Percentiles rank a stretch among this genome's conserved stretches.
Conservation (phyloP, 202 grass and related monocot genomes). For the Schoenoplectus tabernaemontani region DNA sequence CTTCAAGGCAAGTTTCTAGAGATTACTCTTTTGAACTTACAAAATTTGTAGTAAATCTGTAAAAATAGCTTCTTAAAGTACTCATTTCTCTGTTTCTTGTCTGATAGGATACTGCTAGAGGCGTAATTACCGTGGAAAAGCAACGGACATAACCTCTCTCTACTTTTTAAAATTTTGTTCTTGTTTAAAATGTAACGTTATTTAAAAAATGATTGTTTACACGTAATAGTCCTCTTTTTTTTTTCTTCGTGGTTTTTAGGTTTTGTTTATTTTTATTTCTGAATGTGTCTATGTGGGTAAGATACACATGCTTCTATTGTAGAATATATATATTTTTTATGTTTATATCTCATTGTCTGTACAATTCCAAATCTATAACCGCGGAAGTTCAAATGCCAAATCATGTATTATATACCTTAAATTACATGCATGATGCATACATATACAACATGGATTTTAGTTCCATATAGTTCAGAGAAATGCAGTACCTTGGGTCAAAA, state of each 20-base stretch:
- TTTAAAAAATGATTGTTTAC: too few species aligned
- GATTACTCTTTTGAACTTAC: conserved; percentile 24
- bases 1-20: conserved; percentile 55
- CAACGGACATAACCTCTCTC: background rate
- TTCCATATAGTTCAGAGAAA: too few species aligned
- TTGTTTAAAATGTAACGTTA: too few species aligned
- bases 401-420: too few species aligned
- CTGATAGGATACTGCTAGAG: conserved; percentile 21
- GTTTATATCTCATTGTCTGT: background rate
- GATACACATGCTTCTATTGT: background rate
- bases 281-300: background rate
- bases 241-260: background rate
- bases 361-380: background rate
- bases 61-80: background rate
- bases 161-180: background rate
- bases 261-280: background rate
- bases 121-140: conserved; percentile 9
- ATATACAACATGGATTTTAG: too few species aligned
- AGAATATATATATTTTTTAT: background rate
- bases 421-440: too few species aligned
- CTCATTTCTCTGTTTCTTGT: background rate
- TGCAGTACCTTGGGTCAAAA: too few species aligned
- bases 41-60: background rate
- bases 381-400: too few species aligned
- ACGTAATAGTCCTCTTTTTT: background rate